A percentile compares a stretch with the other conserved stretches of the same genome.
Conservation (phyloP, 768 basidiomycete species). For the Dioszegia crocea region DNA sequence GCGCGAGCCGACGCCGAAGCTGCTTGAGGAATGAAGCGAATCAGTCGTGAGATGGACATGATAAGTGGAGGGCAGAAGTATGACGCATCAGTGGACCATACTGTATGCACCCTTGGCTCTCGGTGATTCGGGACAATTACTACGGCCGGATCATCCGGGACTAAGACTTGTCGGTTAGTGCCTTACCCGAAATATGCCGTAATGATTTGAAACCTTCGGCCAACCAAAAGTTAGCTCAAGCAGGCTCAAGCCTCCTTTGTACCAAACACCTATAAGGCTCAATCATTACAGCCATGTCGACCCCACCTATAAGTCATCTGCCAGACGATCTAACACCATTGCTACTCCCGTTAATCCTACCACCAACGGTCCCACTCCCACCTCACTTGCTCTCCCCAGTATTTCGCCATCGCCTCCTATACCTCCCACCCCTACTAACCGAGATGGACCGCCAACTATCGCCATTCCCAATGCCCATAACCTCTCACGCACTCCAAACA, state of each 20-base stretch:
- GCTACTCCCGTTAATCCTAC: constrained; percentile 36
- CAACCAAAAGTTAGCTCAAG: not conserved
- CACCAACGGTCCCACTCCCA: constrained; percentile 28
- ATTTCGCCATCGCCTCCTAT: constrained; percentile 33
- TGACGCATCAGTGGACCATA: too few species aligned
- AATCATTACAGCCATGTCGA: not conserved
- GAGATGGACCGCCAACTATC: constrained; percentile 36
- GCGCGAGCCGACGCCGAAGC: not conserved
- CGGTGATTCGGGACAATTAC: too few species aligned
- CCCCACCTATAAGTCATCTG: constrained; percentile 6
- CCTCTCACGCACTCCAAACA: constrained; percentile 3
- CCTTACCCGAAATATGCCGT: not conserved
- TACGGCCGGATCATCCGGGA: too few species aligned
- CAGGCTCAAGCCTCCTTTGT: too few species aligned
- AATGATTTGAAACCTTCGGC: not conserved
- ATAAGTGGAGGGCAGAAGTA: not conserved
- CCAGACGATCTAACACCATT: constrained; percentile 18
- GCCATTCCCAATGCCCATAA: constrained; percentile 15
- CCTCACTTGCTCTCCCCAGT: constrained; percentile 25
- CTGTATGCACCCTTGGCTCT: too few species aligned
- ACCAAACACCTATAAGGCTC: too few species aligned
- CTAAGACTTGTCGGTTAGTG: too few species aligned
- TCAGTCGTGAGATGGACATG: not conserved
- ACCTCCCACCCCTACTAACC: constrained; percentile 31
- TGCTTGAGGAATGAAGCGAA: not conserved